Percentiles rank a stretch among this genome's conserved stretches.
phyloP scores from a whole-genome alignment of 2,329 filamentous ascomycete genomes.

The Aspergillus fumigatiaffinis region DNA sequence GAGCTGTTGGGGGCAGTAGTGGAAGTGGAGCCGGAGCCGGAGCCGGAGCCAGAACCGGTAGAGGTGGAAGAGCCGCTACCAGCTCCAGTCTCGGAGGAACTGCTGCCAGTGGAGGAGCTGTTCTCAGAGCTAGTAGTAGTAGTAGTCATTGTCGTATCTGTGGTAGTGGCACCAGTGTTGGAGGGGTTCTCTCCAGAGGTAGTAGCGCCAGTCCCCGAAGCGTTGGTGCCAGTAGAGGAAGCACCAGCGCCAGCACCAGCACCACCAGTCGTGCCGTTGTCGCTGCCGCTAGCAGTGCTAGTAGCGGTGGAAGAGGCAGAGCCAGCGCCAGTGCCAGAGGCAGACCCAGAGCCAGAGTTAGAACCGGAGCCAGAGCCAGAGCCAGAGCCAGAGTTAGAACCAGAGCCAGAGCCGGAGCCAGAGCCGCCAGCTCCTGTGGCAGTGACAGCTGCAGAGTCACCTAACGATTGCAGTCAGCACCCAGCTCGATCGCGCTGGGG shows the following conservation, averaged over 20 bases:
- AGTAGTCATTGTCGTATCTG: background rate
- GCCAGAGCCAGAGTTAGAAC: slow-evolving; percentile 5
- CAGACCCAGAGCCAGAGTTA: background rate
- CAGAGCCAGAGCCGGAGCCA: slow-evolving; percentile 7
- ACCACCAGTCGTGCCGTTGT: slow-evolving; percentile 16
- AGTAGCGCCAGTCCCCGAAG: slow-evolving; percentile 4
- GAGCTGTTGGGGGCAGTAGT: slow-evolving; percentile 12
- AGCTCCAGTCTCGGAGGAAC: slow-evolving; percentile 13
- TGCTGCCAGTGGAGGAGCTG: slow-evolving; percentile 8
- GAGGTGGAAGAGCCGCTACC: slow-evolving; percentile 12
- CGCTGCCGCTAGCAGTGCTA: slow-evolving; percentile 7
- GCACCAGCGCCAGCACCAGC: slow-evolving; percentile 4
- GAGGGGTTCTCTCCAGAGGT: slow-evolving; percentile 5
- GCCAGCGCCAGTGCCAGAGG: slow-evolving; percentile 1
- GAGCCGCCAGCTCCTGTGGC: slow-evolving; percentile 9
- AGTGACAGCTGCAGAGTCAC: slow-evolving; percentile 9
- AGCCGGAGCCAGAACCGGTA: slow-evolving; percentile 9
- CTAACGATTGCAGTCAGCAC: slow-evolving; percentile 8
- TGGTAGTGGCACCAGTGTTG: background rate
- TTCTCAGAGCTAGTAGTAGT: slow-evolving; percentile 5
- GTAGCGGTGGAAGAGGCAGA: slow-evolving; percentile 16
- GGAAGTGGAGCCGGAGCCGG: slow-evolving; percentile 8
- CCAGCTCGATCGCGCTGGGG: slow-evolving; percentile 3
- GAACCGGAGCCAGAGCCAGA: slow-evolving; percentile 4
- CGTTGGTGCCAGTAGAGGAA: slow-evolving; percentile 20